phyloP scores from a whole-genome alignment of 371 early-diverging fungal species.

The Dichotomocladium elegans region DNA sequence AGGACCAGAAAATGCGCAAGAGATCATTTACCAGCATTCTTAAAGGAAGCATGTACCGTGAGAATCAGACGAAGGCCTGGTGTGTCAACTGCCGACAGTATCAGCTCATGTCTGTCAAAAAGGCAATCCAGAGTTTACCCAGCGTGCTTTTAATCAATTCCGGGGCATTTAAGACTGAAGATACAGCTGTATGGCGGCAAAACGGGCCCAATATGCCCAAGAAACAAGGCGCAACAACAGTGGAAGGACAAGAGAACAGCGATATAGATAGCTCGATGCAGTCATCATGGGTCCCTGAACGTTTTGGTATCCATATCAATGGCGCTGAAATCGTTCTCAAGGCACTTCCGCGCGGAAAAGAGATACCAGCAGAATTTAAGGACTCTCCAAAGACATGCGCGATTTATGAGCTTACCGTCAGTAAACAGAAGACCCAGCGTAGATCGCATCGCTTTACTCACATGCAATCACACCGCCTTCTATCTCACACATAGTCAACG shows the following conservation, averaged over 20 bases:
- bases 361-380: slow-evolving; percentile 41
- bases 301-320: slow-evolving; percentile 50
- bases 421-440: not conserved
- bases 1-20: slow-evolving; percentile 37
- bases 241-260: slow-evolving; percentile 9
- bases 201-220: slow-evolving; percentile 40
- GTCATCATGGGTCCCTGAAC: slow-evolving; percentile 48
- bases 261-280: not conserved
- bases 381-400: slow-evolving; percentile 39
- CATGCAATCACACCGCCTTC: too few species aligned
- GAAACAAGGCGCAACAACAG: not conserved
- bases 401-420: slow-evolving; percentile 56
- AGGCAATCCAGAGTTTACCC: slow-evolving; percentile 60
- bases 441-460: not conserved
- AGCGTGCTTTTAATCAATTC: slow-evolving; percentile 69
- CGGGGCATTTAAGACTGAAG: slow-evolving; percentile 54
- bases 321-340: slow-evolving; percentile 40
- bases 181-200: slow-evolving; percentile 48
- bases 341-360: slow-evolving; percentile 36
- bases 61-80: slow-evolving; percentile 77
- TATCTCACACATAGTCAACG: slow-evolving; percentile 46
- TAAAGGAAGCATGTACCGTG: slow-evolving; percentile 64
- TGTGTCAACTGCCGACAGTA: slow-evolving; percentile 73
- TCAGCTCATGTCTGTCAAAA: slow-evolving; percentile 63
- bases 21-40: slow-evolving; percentile 59